A percentile compares a stretch with the other conserved stretches of the same genome.
Conservation (phyloP, 352 stramenopile species). For the Phytophthora citrophthora region DNA sequence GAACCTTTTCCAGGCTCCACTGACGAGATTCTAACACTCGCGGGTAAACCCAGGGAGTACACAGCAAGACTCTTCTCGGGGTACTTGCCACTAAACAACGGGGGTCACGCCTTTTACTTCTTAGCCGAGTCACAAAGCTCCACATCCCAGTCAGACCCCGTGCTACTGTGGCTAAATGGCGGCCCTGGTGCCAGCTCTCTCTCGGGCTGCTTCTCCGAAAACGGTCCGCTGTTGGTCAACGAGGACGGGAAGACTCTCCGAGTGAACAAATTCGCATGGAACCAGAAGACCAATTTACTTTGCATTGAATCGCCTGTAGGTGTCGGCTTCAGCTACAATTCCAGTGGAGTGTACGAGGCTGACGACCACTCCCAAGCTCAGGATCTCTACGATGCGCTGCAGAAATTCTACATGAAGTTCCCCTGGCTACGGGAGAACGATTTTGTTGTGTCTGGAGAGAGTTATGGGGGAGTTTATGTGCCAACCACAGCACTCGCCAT, state of each 20-base stretch:
- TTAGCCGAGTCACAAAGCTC: conserved; percentile 66
- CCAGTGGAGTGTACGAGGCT: conserved; percentile 65
- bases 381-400: conserved; percentile 80
- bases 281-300: conserved; percentile 58
- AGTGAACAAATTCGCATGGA: conserved; percentile 65
- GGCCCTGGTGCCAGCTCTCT: conserved; percentile 69
- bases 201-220: conserved; percentile 68
- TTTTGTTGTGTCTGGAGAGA: conserved; percentile 84
- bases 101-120: conserved; percentile 75
- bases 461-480: conserved; percentile 84
- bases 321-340: conserved; percentile 74
- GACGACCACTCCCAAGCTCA: conserved; percentile 76
- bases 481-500: conserved; percentile 64
- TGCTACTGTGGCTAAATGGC: conserved; percentile 77
- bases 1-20: conserved; percentile 39
- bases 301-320: conserved; percentile 72
- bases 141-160: conserved; percentile 44
- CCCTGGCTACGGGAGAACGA: conserved; percentile 77
- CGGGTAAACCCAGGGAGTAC: conserved; percentile 59
- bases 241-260: conserved; percentile 50
- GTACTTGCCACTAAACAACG: conserved; percentile 60
- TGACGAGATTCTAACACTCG: conserved; percentile 56
- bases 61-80: conserved; percentile 59
- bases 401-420: conserved; percentile 91
- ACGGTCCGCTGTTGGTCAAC: conserved; percentile 73